Conservation (phyloP, 73 alveolate genomes). For the Paramecium sexaurelia region DNA sequence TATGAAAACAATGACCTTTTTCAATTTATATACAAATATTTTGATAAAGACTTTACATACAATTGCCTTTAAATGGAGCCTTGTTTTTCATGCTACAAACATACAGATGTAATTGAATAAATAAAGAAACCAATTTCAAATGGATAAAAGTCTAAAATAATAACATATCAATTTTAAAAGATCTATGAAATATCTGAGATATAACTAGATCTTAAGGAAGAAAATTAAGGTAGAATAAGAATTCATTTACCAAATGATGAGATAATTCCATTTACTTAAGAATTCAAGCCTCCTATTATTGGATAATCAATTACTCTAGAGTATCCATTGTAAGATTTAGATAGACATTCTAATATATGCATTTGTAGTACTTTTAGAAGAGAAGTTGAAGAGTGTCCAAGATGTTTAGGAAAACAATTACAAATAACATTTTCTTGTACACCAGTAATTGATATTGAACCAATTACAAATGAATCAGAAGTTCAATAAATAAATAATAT, state of each 20-base stretch:
- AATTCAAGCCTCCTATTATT: background rate
- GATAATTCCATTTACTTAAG: background rate
- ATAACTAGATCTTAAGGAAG: background rate
- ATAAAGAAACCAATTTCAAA: background rate
- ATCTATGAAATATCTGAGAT: background rate
- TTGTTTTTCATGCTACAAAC: conserved; percentile 33
- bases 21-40: conserved; percentile 24
- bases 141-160: background rate
- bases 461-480: background rate
- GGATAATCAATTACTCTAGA: background rate
- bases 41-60: conserved; percentile 2
- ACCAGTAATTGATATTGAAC: background rate
- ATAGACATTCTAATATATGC: background rate
- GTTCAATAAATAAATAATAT: background rate
- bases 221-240: background rate
- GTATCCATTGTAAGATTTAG: background rate
- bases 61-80: background rate
- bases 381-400: background rate
- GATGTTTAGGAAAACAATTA: background rate
- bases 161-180: background rate
- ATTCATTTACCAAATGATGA: conserved; percentile 8
- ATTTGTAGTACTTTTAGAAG: conserved; percentile 21
- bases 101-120: background rate
- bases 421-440: background rate
- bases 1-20: background rate